phyloP scores from a whole-genome alignment of 2,329 filamentous ascomycete species.

The Ceratocystis eucalypticola region DNA sequence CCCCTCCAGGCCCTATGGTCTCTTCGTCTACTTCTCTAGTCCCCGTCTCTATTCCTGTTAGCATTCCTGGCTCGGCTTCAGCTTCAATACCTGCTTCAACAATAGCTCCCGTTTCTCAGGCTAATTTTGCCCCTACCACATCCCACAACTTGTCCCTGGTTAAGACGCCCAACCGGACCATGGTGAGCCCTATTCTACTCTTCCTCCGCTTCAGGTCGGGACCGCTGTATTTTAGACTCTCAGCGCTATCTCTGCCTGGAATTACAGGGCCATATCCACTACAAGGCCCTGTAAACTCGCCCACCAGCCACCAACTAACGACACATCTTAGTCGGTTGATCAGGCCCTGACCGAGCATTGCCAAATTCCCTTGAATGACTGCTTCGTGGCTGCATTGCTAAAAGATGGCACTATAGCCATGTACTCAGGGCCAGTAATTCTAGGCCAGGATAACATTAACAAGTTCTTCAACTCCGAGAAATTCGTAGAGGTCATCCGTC shows the following conservation, averaged over 20 bases:
- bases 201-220: background rate
- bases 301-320: background rate
- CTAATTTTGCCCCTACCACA: background rate
- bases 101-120: background rate
- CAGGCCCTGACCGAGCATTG: slow-evolving; percentile 40
- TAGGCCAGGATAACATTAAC: slow-evolving; percentile 29
- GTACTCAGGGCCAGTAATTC: slow-evolving; percentile 33
- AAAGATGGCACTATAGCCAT: slow-evolving; percentile 36
- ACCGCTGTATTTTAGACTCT: background rate
- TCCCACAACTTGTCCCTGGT: background rate
- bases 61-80: background rate
- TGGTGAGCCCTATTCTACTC: background rate
- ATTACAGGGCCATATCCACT: background rate
- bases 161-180: background rate
- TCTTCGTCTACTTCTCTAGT: background rate
- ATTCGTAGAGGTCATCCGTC: slow-evolving; percentile 24
- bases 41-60: background rate
- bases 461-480: slow-evolving; percentile 36
- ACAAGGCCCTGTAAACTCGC: background rate
- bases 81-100: background rate
- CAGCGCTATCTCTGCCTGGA: background rate
- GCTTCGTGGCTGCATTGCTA: slow-evolving; percentile 39
- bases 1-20: background rate
- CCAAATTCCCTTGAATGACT: slow-evolving; percentile 37
- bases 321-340: slow-evolving; percentile 33